These are phyloP conservation scores for Erysimum cheiri DNA, from an alignment of 441 rosid genomes.

Conservation along the genomic window DNA sequence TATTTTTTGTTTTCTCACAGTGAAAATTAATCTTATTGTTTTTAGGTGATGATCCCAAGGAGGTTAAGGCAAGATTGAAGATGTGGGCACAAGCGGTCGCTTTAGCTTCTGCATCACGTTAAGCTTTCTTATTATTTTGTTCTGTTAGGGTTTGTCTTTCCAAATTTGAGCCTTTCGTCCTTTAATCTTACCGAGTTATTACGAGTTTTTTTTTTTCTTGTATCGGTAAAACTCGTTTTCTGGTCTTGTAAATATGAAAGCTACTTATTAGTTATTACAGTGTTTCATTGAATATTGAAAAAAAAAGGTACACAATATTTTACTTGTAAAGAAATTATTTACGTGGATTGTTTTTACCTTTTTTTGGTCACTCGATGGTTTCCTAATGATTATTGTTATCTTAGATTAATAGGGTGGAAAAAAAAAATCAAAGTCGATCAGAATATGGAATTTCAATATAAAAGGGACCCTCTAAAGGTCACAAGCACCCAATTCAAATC, in stretches of 20 bases:
- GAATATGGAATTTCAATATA: conserved; percentile 9
- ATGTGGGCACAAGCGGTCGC: conserved; percentile 99
- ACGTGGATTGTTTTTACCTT: conserved; percentile 12
- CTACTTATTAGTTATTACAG: neutral
- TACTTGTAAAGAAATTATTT: conserved; percentile 9
- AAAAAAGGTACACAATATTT: neutral
- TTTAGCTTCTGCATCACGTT: conserved; percentile 67
- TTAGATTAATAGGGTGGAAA: too few relatives aligned
- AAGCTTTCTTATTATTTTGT: conserved; percentile 26
- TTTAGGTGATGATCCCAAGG: conserved; percentile 89
- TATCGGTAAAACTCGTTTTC: neutral
- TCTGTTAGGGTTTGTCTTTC: conserved; percentile 7
- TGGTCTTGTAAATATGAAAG: conserved; percentile 23
- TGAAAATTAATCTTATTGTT: too few relatives aligned
- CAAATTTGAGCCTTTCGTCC: neutral
- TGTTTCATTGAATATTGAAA: neutral
- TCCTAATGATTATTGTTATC: conserved; percentile 5
- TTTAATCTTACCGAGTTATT: conserved; percentile 2
- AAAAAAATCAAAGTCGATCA: neutral
- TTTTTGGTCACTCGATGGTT: neutral
- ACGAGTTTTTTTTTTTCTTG: conserved; percentile 1
- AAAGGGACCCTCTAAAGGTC: conserved; percentile 21
- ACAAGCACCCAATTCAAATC: conserved; percentile 16
- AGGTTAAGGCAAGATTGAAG: conserved; percentile 94
- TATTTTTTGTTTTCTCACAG: too few relatives aligned